Conservation (phyloP, 257 asterid species). For the Primulina huaijiensis region DNA sequence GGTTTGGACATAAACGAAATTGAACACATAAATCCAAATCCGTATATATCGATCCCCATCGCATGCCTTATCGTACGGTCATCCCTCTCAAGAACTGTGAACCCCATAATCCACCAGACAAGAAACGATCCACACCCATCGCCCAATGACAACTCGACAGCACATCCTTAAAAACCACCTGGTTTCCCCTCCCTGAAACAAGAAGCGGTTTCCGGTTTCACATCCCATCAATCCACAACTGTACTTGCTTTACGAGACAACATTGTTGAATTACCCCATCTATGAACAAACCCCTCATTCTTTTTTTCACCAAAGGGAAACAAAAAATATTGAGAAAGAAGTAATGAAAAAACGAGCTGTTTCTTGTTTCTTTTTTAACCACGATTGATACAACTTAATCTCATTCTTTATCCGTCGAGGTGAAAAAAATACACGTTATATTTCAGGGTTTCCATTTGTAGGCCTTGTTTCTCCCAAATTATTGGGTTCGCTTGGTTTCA, state of each 20-base stretch:
- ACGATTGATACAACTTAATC: conserved; percentile 16
- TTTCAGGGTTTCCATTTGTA: conserved; percentile 41
- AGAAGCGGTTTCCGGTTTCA: conserved; percentile 35
- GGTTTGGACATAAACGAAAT: no score
- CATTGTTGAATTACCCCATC: conserved; percentile 11
- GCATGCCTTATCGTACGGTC: conserved; percentile 1
- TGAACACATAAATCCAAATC: neutral
- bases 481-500: conserved; percentile 4
- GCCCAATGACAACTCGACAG: conserved; percentile 33
- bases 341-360: neutral
- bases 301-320: conserved; percentile 24
- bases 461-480: conserved; percentile 22
- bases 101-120: conserved; percentile 27
- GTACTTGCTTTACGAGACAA: conserved; percentile 39
- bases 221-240: conserved; percentile 27
- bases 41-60: neutral
- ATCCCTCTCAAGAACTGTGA: conserved; percentile 22
- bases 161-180: conserved; percentile 35
- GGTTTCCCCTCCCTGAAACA: conserved; percentile 16
- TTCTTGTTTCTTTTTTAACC: conserved; percentile 7
- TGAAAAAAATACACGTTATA: conserved; percentile 2
- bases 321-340: neutral
- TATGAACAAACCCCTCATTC: neutral
- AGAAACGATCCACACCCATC: neutral
- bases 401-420: conserved; percentile 25